Evolutionary conservation across 257 asterid genomes (phyloP).

Genomic region (Primulina tabacum): DNA sequence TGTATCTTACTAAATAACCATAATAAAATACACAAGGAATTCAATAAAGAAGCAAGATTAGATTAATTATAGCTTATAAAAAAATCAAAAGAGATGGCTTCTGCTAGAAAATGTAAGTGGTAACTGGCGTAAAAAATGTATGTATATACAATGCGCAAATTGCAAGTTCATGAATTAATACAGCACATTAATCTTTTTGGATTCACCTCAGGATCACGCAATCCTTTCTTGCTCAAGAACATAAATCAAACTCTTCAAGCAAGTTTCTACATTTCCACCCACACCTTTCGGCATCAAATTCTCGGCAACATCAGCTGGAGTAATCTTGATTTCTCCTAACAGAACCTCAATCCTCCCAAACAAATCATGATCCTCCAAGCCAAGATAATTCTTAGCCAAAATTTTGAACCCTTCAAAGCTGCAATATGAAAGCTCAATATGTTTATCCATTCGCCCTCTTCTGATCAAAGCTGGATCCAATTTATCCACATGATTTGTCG

Average conservation of each 20-base stretch:
- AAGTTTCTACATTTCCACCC: slow-evolving; percentile 20
- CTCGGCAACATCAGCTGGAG: slow-evolving; percentile 53
- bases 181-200: too few relatives aligned
- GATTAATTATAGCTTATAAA: too few relatives aligned
- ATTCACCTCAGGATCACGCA: too few relatives aligned
- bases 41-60: too few relatives aligned
- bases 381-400: slow-evolving; percentile 33
- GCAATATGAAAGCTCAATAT: slow-evolving; percentile 41
- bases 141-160: too few relatives aligned
- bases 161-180: too few relatives aligned
- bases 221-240: slow-evolving; percentile 25
- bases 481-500: slow-evolving; percentile 40
- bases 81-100: too few relatives aligned
- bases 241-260: slow-evolving; percentile 29
- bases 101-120: too few relatives aligned
- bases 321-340: slow-evolving; percentile 29
- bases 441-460: slow-evolving; percentile 48
- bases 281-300: slow-evolving; percentile 35
- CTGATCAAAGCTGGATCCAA: slow-evolving; percentile 42
- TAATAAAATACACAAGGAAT: too few relatives aligned
- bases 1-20: too few relatives aligned
- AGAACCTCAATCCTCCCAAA: slow-evolving; percentile 29
- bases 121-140: neutral
- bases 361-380: slow-evolving; percentile 29
- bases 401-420: slow-evolving; percentile 41